Conservation (phyloP, 208 protist species). For the Kentomonas sorsogonicus region DNA sequence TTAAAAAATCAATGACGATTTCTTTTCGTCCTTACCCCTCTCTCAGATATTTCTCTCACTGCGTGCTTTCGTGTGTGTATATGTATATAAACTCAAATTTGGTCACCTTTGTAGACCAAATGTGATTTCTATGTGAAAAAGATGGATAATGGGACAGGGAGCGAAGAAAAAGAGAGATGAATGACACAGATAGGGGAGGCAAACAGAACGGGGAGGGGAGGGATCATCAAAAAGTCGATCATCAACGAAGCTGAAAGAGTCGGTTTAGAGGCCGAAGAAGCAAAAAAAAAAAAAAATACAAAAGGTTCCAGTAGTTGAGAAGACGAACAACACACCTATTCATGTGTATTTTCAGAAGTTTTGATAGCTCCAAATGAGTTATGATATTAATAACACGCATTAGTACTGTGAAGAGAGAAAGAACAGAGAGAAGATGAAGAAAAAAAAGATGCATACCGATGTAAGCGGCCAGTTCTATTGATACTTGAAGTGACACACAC, state of each 20-base stretch:
- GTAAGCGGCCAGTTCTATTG: background rate
- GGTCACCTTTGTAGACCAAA: too few species aligned
- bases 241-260: too few species aligned
- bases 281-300: constrained; percentile 16
- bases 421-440: background rate
- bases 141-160: background rate
- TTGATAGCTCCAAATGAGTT: background rate
- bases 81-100: too few species aligned
- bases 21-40: too few species aligned
- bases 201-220: too few species aligned
- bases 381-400: background rate
- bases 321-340: constrained; percentile 4
- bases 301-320: constrained; percentile 2
- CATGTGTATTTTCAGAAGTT: background rate
- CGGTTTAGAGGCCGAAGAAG: too few species aligned
- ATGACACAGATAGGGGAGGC: too few species aligned
- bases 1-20: too few species aligned
- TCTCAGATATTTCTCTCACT: too few species aligned
- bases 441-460: background rate
- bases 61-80: too few species aligned
- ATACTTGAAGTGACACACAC: background rate
- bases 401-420: constrained; percentile 5
- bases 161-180: constrained; percentile 5
- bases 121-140: too few species aligned
- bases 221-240: too few species aligned